phyloP scores from a whole-genome alignment of 768 basidiomycete species.

The Pleurotus tuoliensis region DNA sequence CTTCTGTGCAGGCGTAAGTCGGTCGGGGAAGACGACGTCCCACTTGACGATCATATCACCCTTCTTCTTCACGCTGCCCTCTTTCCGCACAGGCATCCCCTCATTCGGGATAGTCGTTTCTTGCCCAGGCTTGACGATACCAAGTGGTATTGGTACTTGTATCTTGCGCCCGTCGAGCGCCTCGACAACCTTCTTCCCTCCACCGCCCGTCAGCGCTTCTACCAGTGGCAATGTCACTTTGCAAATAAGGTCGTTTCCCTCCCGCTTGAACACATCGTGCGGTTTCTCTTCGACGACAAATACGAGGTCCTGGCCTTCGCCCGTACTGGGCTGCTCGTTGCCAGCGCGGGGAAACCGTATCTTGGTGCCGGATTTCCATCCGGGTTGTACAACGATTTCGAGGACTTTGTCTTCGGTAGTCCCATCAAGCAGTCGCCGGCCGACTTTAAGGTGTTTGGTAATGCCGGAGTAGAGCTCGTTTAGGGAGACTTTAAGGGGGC shows the following conservation, averaged over 20 bases:
- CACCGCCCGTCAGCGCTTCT: slow-evolving; percentile 58
- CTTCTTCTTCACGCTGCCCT: slow-evolving; percentile 61
- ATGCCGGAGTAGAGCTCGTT: slow-evolving; percentile 84
- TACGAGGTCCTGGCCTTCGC: slow-evolving; percentile 85
- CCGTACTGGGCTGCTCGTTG: slow-evolving; percentile 59
- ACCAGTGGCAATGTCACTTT: slow-evolving; percentile 67
- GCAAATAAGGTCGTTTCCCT: slow-evolving; percentile 76
- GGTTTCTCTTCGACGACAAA: slow-evolving; percentile 97
- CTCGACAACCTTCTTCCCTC: slow-evolving; percentile 53
- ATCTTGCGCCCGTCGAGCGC: slow-evolving; percentile 78
- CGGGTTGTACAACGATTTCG: slow-evolving; percentile 76
- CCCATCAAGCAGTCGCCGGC: slow-evolving; percentile 68
- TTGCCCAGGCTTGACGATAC: slow-evolving; percentile 74
- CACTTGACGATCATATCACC: slow-evolving; percentile 83
- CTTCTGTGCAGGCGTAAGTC: slow-evolving; percentile 73
- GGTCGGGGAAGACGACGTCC: slow-evolving; percentile 82
- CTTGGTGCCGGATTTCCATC: slow-evolving; percentile 97
- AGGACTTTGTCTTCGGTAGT: slow-evolving; percentile 81
- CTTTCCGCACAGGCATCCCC: slow-evolving; percentile 91
- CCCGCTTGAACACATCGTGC: slow-evolving; percentile 69
- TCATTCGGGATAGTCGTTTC: slow-evolving; percentile 69
- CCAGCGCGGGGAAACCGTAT: slow-evolving; percentile 85
- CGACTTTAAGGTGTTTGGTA: slow-evolving; percentile 86
- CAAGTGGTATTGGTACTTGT: slow-evolving; percentile 60
- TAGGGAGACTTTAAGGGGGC: slow-evolving; percentile 80